Conservation (phyloP, 805 yeast species). For the Candida railenensis region DNA sequence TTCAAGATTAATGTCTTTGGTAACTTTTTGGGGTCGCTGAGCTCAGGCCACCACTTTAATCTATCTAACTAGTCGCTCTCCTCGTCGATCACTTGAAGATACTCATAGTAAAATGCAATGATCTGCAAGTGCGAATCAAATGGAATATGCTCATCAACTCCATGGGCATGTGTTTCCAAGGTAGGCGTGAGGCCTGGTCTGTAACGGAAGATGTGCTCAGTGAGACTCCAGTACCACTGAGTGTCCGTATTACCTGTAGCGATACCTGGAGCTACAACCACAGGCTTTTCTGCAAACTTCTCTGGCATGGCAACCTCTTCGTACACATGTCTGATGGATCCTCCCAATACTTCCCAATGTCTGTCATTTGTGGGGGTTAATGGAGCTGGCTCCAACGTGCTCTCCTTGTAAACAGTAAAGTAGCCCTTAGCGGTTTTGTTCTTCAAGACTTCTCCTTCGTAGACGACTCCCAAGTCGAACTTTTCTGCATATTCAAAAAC, state of each 20-base stretch:
- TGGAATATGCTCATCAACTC: conserved; percentile 57
- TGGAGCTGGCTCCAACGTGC: conserved; percentile 51
- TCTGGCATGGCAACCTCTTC: conserved; percentile 32
- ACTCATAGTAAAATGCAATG: conserved; percentile 52
- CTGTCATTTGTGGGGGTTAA: conserved; percentile 42
- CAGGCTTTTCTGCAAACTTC: conserved; percentile 10
- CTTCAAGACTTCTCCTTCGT: conserved; percentile 20
- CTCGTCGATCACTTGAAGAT: conserved; percentile 37
- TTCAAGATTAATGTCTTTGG: too few species aligned
- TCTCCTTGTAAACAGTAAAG: conserved; percentile 30
- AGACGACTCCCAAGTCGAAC: conserved; percentile 47
- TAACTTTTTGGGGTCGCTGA: too few species aligned
- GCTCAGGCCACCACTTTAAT: conserved; percentile 1
- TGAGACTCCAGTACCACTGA: conserved; percentile 55
- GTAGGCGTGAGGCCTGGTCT: conserved; percentile 43
- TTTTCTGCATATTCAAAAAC: conserved; percentile 44
- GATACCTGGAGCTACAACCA: conserved; percentile 52
- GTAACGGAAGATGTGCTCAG: conserved; percentile 57
- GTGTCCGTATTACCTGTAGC: conserved; percentile 71
- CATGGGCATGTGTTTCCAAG: conserved; percentile 45
- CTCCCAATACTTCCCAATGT: conserved; percentile 38
- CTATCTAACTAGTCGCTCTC: conserved; percentile 4
- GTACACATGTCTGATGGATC: conserved; percentile 36
- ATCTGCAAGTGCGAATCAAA: conserved; percentile 55
- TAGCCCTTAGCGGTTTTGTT: conserved; percentile 36